Percentiles rank a stretch among this genome's conserved stretches.
These are phyloP conservation scores for Alternaria postmessia DNA, from an alignment of 2,329 filamentous ascomycete species.

Conservation along the genomic window DNA sequence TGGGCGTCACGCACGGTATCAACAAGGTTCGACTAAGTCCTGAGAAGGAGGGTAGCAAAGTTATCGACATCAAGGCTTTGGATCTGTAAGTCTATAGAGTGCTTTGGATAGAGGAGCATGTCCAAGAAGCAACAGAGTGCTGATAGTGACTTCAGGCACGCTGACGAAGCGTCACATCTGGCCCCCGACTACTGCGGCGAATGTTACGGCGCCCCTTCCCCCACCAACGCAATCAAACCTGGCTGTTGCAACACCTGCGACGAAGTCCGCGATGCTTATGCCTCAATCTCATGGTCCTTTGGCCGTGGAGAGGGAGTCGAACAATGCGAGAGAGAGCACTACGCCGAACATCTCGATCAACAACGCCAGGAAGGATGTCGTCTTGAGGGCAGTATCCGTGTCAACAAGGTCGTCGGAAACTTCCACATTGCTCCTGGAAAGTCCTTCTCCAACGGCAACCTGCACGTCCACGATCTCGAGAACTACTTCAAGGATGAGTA, in stretches of 20 bases:
- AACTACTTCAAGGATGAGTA: conserved; percentile 82
- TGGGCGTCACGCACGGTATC: conserved; percentile 90
- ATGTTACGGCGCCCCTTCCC: conserved; percentile 86
- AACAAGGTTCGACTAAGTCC: conserved; percentile 86
- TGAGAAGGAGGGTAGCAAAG: conserved; percentile 73
- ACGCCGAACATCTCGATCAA: conserved; percentile 83
- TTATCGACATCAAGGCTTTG: conserved; percentile 48
- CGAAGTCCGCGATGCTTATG: conserved; percentile 95
- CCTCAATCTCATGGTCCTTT: conserved; percentile 89
- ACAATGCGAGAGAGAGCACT: conserved; percentile 95
- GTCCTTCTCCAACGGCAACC: conserved; percentile 93
- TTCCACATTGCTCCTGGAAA: conserved; percentile 98
- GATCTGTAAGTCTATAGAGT: conserved; percentile 44
- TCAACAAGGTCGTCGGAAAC: conserved; percentile 98
- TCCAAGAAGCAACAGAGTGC: conserved; percentile 3
- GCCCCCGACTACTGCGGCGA: conserved; percentile 91
- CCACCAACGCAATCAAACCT: conserved; percentile 74
- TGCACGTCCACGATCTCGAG: conserved; percentile 97
- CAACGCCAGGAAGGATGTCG: conserved; percentile 94
- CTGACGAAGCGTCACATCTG: conserved; percentile 75
- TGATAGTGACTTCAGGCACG: conserved; percentile 61
- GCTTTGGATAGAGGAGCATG: background rate
- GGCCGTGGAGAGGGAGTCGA: conserved; percentile 90
- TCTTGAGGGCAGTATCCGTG: conserved; percentile 87
- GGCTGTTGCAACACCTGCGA: conserved; percentile 98